Conservation (phyloP, 148 eudicot species). For the Fagopyrum homotropicum region DNA sequence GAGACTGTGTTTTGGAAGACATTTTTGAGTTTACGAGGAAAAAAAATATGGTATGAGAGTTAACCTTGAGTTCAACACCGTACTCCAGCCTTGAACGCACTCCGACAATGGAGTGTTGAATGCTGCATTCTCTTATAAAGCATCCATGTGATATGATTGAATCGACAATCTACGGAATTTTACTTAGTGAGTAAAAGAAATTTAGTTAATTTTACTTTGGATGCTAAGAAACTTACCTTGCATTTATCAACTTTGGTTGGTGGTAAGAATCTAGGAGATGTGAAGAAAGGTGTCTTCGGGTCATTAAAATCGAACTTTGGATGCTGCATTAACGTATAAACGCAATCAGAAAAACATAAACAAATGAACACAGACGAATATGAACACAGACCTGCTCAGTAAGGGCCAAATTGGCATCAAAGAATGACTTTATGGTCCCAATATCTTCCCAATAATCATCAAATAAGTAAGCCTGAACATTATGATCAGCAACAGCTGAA, state of each 20-base stretch:
- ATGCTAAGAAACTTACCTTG: conserved; percentile 38
- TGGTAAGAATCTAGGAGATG: conserved; percentile 86
- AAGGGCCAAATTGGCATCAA: conserved; percentile 92
- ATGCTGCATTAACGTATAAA: conserved; percentile 35
- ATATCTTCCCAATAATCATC: conserved; percentile 97
- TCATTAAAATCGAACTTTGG: conserved; percentile 81
- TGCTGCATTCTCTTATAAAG: conserved; percentile 59
- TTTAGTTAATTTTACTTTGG: background rate
- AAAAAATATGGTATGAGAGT: background rate
- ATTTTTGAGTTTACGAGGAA: background rate
- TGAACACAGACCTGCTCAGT: conserved; percentile 60
- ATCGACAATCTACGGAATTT: conserved; percentile 53
- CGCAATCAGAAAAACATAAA: background rate
- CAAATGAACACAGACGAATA: background rate
- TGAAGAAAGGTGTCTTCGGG: conserved; percentile 85
- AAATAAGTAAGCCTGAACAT: conserved; percentile 90
- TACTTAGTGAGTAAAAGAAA: background rate
- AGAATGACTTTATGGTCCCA: conserved; percentile 88
- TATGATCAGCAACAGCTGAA: conserved; percentile 57
- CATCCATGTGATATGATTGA: conserved; percentile 94
- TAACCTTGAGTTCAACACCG: conserved; percentile 44
- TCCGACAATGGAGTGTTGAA: conserved; percentile 79
- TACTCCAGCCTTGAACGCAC: conserved; percentile 71
- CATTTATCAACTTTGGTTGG: conserved; percentile 84
- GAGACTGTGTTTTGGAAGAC: background rate